These are phyloP conservation scores for Lachancea mirantina DNA, from an alignment of 805 yeast genomes.

Conservation along the genomic window DNA sequence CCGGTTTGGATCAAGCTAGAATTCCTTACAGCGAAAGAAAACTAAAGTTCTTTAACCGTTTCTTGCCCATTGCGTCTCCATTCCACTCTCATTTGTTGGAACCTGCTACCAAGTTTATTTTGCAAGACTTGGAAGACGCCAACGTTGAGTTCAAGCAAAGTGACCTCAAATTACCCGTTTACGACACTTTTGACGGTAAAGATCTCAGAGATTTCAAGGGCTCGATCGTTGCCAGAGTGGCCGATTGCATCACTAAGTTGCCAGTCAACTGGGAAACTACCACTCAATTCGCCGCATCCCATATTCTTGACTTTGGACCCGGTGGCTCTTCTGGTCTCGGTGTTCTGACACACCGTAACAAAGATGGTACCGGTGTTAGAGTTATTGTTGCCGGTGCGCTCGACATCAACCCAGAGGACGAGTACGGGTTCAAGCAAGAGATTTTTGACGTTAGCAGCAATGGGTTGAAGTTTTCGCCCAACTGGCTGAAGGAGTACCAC, in stretches of 20 bases:
- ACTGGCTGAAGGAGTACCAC: slow-evolving; percentile 85
- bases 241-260: slow-evolving; percentile 75
- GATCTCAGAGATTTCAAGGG: slow-evolving; percentile 57
- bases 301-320: slow-evolving; percentile 95
- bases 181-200: slow-evolving; percentile 78
- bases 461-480: slow-evolving; percentile 71
- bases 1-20: slow-evolving; percentile 92
- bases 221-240: slow-evolving; percentile 60
- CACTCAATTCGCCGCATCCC: slow-evolving; percentile 74
- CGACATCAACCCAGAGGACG: slow-evolving; percentile 66
- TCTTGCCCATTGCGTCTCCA: slow-evolving; percentile 92
- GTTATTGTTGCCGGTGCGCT: slow-evolving; percentile 89
- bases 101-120: slow-evolving; percentile 61
- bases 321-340: slow-evolving; percentile 98
- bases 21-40: slow-evolving; percentile 92
- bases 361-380: slow-evolving; percentile 97
- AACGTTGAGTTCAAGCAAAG: slow-evolving; percentile 49
- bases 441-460: slow-evolving; percentile 63
- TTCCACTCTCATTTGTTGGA: slow-evolving; percentile 87
- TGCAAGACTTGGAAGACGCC: slow-evolving; percentile 54
- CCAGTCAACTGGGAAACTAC: slow-evolving; percentile 95
- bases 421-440: slow-evolving; percentile 94
- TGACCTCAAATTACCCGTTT: slow-evolving; percentile 76
- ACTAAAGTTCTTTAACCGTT: slow-evolving; percentile 85
- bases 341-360: slow-evolving; percentile 90